Evolutionary conservation across 345 rosid species (phyloP), one percentile per base, ranked within the genome.

Genomic region (Populus alba): DNA sequence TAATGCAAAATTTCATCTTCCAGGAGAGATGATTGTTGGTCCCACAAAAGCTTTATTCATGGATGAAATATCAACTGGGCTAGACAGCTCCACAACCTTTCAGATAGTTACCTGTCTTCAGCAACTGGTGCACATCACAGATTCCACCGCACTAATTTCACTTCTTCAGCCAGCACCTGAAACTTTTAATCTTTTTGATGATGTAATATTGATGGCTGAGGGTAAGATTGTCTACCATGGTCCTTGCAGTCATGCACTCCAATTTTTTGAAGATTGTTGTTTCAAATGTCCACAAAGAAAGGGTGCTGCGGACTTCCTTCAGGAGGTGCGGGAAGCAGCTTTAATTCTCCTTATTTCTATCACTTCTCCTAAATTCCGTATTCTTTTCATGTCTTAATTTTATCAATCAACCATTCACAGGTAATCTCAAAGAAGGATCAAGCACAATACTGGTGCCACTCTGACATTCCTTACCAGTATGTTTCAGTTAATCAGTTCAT

Each of bases 401-500:
- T 10, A 41, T 41, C 45, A 10, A 2, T 12, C 45, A 41, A 41
- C 45, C 5, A 23, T 43, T 45, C 47, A 10, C 59, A 70, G 73
- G 73, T 70, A 23, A 35, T 45, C 38, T 70, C 73, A 29, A 70
- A 15, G 38, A 70, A 70, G 73, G 73, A 70, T 70, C 69, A 27
- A 66, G 69, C 69, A 29, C 35, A 66, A 31, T 66, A 66, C 69
- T 66, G 69, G 69, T 13, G 37, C 31, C 82, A 72, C 63, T 47
- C 10, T 33, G 82, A 77, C 69, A 41, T 5, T 45, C 88, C 84
- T 43, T 84, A 85, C 74, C 27, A 75, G 33, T 85, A 84, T 62
- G 78, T 89, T 25, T 79, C 89, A 63, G 84, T 78, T 9, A 84
- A 79, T 62, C 76, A 79, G 39, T 86, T 87, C 38, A 55, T 75